Evolutionary conservation across 768 basidiomycete species (phyloP).

Genomic region (Hydnomerulius pinastri): DNA sequence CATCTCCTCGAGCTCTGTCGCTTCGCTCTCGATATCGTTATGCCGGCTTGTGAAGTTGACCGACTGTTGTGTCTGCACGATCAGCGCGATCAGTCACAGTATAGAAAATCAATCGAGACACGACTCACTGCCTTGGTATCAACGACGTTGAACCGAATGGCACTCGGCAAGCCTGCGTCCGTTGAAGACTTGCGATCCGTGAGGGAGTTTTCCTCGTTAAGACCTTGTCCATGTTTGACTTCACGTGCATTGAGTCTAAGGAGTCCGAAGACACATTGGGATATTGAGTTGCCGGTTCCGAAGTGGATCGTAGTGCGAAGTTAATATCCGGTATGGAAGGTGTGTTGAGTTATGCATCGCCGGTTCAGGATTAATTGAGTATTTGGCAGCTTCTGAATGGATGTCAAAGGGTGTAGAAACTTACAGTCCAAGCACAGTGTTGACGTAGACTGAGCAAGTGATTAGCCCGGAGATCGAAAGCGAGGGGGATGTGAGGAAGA

Average conservation of each 20-base stretch:
- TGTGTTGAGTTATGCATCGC: too few relatives aligned
- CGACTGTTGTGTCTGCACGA: conserved; percentile 16
- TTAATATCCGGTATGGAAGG: too few relatives aligned
- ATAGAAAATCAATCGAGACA: too few relatives aligned
- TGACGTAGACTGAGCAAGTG: conserved; percentile 26
- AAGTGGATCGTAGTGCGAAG: too few relatives aligned
- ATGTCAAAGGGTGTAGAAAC: conserved; percentile 1
- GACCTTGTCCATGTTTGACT: conserved; percentile 15
- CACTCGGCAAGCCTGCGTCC: not conserved
- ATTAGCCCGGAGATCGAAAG: not conserved
- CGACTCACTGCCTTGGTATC: conserved; percentile 19
- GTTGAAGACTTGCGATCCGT: conserved; percentile 2
- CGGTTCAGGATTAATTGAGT: too few relatives aligned
- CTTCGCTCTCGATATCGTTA: conserved; percentile 3
- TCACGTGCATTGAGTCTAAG: conserved; percentile 30
- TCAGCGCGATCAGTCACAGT: not conserved
- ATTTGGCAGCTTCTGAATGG: too few relatives aligned
- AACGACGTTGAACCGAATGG: conserved; percentile 14
- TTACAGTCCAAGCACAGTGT: conserved; percentile 28
- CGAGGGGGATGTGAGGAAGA: not conserved
- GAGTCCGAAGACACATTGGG: not conserved
- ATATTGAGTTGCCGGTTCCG: too few relatives aligned
- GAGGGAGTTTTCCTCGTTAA: conserved; percentile 27
- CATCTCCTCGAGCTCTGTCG: conserved; percentile 12
- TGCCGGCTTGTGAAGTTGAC: conserved; percentile 10